A percentile compares a stretch with the other conserved stretches of the same genome.
These are phyloP conservation scores for Apophysomyces variabilis DNA, from an alignment of 371 early-diverging fungal genomes.

Conservation along the genomic window DNA sequence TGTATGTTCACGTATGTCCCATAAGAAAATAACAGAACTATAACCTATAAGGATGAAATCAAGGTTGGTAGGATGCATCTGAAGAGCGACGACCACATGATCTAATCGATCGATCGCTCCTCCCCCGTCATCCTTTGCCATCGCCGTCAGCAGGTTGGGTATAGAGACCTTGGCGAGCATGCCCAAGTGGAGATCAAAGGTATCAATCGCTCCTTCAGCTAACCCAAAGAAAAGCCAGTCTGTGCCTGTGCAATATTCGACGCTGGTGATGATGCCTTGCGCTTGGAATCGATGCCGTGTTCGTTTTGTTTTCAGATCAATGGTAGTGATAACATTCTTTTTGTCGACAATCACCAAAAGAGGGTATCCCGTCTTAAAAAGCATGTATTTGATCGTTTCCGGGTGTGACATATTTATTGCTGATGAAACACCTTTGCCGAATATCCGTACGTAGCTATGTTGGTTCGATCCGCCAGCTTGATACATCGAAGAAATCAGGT, in stretches of 20 bases:
- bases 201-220: conserved; percentile 57
- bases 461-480: conserved; percentile 23
- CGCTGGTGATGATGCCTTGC: conserved; percentile 55
- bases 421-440: conserved; percentile 47
- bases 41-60: conserved; percentile 60
- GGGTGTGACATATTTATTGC: conserved; percentile 26
- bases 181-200: conserved; percentile 58
- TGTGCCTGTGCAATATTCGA: conserved; percentile 54
- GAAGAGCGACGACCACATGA: conserved; percentile 50
- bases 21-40: conserved; percentile 48
- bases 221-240: conserved; percentile 66
- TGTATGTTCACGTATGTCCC: conserved; percentile 52
- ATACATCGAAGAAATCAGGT: background rate
- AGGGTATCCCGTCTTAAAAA: conserved; percentile 57
- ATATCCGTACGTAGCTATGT: conserved; percentile 38
- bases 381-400: conserved; percentile 52
- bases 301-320: conserved; percentile 53
- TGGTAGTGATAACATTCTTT: conserved; percentile 52
- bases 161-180: conserved; percentile 48
- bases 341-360: conserved; percentile 52
- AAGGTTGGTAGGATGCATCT: conserved; percentile 58
- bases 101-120: background rate
- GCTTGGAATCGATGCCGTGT: conserved; percentile 42
- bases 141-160: conserved; percentile 42
- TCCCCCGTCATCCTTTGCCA: conserved; percentile 5